Percentiles rank a stretch among this genome's conserved stretches.
phyloP scores from a whole-genome alignment of 768 basidiomycete species.

The Russula sp. region DNA sequence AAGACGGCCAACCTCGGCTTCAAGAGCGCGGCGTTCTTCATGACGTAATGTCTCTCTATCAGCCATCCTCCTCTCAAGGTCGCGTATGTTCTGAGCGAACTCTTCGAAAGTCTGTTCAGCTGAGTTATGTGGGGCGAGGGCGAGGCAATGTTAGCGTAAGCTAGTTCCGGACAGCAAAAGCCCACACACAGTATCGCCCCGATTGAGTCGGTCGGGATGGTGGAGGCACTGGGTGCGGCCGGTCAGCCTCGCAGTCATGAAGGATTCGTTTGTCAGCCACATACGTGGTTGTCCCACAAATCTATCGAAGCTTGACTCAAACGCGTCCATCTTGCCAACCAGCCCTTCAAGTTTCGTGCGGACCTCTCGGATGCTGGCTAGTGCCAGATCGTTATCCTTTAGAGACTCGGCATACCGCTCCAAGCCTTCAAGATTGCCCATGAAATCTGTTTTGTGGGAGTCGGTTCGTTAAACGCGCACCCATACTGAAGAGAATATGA shows the following conservation, averaged over 20 bases:
- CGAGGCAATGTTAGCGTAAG: neutral
- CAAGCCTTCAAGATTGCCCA: conserved; percentile 57
- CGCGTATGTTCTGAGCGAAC: conserved; percentile 56
- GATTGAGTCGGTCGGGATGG: conserved; percentile 62
- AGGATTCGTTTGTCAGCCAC: conserved; percentile 26
- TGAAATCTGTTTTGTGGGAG: conserved; percentile 40
- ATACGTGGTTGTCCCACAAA: conserved; percentile 76
- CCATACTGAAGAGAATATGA: neutral
- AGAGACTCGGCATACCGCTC: conserved; percentile 47
- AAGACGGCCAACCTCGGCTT: conserved; percentile 52
- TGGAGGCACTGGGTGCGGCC: conserved; percentile 52
- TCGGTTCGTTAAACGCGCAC: neutral
- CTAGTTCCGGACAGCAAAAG: neutral
- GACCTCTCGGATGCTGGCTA: conserved; percentile 54
- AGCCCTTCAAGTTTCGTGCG: conserved; percentile 60
- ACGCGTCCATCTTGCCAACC: conserved; percentile 66
- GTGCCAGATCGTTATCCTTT: conserved; percentile 37
- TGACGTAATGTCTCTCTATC: conserved; percentile 51
- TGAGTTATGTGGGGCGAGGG: conserved; percentile 35
- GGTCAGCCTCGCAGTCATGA: neutral
- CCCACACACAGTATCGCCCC: conserved; percentile 59
- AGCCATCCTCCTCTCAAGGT: conserved; percentile 46
- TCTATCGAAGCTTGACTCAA: conserved; percentile 75
- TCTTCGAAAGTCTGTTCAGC: conserved; percentile 72
- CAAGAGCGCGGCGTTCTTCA: conserved; percentile 49